Percentiles rank a stretch among this genome's conserved stretches.
These are phyloP conservation scores for Evansstolkia leycettana DNA, from an alignment of 495 filamentous ascomycete genomes.

Conservation along the genomic window DNA sequence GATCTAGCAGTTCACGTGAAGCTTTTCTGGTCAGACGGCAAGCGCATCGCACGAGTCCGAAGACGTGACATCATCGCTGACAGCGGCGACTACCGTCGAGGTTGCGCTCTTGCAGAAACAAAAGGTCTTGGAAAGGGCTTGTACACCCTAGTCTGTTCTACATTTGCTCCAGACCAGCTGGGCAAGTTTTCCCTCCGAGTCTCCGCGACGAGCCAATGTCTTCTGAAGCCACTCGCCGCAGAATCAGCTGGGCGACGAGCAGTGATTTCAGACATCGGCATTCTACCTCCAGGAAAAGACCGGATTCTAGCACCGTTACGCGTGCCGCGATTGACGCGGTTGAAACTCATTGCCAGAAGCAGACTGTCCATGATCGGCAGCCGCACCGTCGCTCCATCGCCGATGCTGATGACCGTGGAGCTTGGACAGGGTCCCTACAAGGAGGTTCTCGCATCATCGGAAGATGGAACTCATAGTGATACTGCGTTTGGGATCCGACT, in stretches of 20 bases:
- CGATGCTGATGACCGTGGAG: conserved; percentile 54
- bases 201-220: conserved; percentile 42
- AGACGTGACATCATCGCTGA: conserved; percentile 67
- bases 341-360: conserved; percentile 40
- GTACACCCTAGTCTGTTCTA: conserved; percentile 81
- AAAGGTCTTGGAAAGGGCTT: conserved; percentile 45
- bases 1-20: conserved; percentile 70
- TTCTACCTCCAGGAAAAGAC: conserved; percentile 38
- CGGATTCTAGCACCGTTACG: conserved; percentile 40
- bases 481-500: conserved; percentile 55
- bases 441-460: conserved; percentile 43
- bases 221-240: conserved; percentile 41
- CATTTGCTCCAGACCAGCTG: conserved; percentile 67
- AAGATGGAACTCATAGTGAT: conserved; percentile 57
- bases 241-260: conserved; percentile 60
- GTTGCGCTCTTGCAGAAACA: conserved; percentile 56
- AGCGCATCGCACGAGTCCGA: conserved; percentile 52
- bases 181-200: conserved; percentile 67
- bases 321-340: conserved; percentile 41
- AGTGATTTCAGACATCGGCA: conserved; percentile 33
- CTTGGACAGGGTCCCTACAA: conserved; percentile 56
- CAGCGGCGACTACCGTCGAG: conserved; percentile 74
- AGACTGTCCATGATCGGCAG: conserved; percentile 22
- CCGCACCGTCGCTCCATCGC: conserved; percentile 32
- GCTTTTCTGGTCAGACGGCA: conserved; percentile 63